A percentile compares a stretch with the other conserved stretches of the same genome.
These are phyloP conservation scores for Tulasnella calospora DNA, from an alignment of 768 basidiomycete species.

Conservation along the genomic window DNA sequence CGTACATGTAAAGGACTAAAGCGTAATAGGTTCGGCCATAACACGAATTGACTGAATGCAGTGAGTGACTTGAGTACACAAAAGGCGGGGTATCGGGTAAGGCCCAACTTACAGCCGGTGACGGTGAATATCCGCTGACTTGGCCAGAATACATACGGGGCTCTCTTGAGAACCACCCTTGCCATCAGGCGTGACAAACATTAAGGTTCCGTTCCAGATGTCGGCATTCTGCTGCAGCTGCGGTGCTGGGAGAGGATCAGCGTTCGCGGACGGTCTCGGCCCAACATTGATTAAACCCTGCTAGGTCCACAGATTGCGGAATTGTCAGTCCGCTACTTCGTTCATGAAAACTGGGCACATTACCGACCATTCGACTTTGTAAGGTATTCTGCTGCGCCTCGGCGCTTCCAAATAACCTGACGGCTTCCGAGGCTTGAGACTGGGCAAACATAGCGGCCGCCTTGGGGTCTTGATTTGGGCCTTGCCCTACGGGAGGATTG, in stretches of 20 bases:
- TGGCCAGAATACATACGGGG: not conserved
- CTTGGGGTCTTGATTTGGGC: not conserved
- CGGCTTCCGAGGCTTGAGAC: not conserved
- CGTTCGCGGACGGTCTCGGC: not conserved
- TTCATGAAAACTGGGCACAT: no score
- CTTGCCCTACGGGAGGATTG: not conserved
- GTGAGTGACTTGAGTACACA: not conserved
- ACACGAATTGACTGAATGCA: constrained; percentile 5
- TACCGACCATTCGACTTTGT: not conserved
- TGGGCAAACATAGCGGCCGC: not conserved
- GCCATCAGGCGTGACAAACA: not conserved
- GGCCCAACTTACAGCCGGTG: not conserved
- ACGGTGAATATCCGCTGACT: not conserved
- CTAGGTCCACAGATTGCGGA: not conserved
- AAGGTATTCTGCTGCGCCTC: constrained; percentile 2
- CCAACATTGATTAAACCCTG: not conserved
- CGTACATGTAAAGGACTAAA: constrained; percentile 6
- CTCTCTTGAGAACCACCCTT: not conserved
- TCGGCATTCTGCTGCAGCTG: constrained; percentile 8
- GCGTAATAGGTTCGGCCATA: constrained; percentile 6
- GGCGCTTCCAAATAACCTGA: not conserved
- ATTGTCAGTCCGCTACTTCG: not conserved
- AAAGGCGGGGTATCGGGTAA: not conserved
- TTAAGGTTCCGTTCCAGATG: not conserved
- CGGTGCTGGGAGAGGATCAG: not conserved